These are phyloP conservation scores for Candida coquimbonensis DNA, from an alignment of 805 yeast genomes.

Conservation along the genomic window DNA sequence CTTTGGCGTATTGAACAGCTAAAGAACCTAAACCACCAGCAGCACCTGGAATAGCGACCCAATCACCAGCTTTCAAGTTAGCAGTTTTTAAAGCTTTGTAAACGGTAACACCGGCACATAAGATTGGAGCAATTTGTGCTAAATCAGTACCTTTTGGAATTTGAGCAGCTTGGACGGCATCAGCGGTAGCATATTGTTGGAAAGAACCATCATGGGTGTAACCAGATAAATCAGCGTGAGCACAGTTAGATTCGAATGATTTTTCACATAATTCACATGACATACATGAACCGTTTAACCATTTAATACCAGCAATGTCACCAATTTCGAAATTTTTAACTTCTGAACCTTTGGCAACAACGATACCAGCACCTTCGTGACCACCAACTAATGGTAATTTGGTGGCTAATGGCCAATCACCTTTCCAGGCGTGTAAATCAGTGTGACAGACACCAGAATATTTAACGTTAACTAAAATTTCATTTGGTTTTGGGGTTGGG, in stretches of 20 bases:
- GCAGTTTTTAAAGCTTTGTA: conserved; percentile 65
- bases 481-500: conserved; percentile 57
- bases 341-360: conserved; percentile 55
- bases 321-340: conserved; percentile 59
- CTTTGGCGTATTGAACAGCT: conserved; percentile 71
- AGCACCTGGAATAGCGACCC: conserved; percentile 75
- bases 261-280: conserved; percentile 58
- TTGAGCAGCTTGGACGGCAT: conserved; percentile 56
- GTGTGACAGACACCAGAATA: conserved; percentile 75
- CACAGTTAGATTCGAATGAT: conserved; percentile 60
- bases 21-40: conserved; percentile 79
- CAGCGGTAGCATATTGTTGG: conserved; percentile 64
- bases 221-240: conserved; percentile 65
- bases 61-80: conserved; percentile 53
- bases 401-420: conserved; percentile 40
- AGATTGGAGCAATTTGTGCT: conserved; percentile 49
- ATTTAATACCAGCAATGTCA: conserved; percentile 62
- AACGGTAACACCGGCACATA: conserved; percentile 42
- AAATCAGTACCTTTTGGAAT: conserved; percentile 55
- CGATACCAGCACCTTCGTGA: conserved; percentile 71
- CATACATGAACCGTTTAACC: conserved; percentile 67
- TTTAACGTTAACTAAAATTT: conserved; percentile 57
- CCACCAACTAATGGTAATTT: conserved; percentile 64
- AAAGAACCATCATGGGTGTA: conserved; percentile 35
- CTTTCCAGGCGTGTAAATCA: conserved; percentile 56